Percentiles rank a stretch among this genome's conserved stretches.
Conservation (phyloP, 345 rosid species). For the Aquilaria malaccensis region DNA sequence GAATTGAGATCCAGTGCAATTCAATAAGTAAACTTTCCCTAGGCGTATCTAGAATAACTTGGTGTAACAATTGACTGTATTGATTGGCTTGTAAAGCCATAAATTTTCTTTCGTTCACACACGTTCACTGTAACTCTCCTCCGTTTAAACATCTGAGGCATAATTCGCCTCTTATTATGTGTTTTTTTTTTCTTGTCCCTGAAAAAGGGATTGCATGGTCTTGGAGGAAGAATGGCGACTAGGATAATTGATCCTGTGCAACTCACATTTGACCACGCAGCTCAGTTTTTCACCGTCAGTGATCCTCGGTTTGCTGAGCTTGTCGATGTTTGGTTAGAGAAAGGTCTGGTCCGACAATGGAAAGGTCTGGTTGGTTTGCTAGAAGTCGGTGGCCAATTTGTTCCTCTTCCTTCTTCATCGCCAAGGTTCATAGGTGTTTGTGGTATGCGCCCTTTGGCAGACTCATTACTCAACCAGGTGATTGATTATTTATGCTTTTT, state of each 20-base stretch:
- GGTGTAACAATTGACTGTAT: no score
- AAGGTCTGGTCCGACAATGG: constrained; percentile 73
- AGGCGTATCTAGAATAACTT: no score
- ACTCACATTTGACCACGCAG: constrained; percentile 79
- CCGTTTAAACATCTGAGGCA: no score
- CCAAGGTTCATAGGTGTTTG: constrained; percentile 67
- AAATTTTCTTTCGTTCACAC: no score
- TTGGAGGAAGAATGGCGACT: constrained; percentile 96
- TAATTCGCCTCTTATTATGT: background rate
- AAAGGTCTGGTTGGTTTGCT: constrained; percentile 66
- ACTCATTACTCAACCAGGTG: constrained; percentile 65
- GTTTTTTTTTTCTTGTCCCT: constrained; percentile 3
- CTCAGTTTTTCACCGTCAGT: constrained; percentile 77
- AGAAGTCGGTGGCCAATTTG: constrained; percentile 65
- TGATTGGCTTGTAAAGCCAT: no score
- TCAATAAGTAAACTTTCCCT: no score
- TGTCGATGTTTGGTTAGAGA: constrained; percentile 66
- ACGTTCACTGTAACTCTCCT: no score
- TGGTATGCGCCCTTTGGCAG: constrained; percentile 88
- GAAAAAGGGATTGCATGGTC: constrained; percentile 76
- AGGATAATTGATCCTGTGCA: constrained; percentile 56
- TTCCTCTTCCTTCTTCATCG: constrained; percentile 44
- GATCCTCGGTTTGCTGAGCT: constrained; percentile 56
- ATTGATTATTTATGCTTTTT: constrained; percentile 7
- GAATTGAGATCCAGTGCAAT: no score